Percentiles rank a stretch among this genome's conserved stretches.
These are phyloP conservation scores for Glycine latifolia DNA, from an alignment of 306 rosid genomes.

Conservation along the genomic window DNA sequence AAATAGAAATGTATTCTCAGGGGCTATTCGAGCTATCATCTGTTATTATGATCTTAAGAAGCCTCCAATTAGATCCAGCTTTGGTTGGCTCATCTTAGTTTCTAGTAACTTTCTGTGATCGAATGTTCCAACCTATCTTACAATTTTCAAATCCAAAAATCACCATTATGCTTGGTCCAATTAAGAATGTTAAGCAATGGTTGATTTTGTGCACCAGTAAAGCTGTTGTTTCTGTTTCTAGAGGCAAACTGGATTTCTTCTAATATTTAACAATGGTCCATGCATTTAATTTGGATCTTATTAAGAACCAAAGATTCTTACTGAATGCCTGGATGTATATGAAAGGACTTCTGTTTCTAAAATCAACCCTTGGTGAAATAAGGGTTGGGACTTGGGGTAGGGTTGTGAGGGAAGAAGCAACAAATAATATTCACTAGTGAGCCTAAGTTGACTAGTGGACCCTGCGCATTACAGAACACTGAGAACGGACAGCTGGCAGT, in stretches of 20 bases:
- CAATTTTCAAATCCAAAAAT: conserved; percentile 20
- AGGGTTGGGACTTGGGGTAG: neutral
- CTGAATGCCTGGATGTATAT: neutral
- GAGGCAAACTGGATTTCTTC: neutral
- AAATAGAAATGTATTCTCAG: neutral
- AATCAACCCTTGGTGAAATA: neutral
- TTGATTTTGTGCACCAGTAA: neutral
- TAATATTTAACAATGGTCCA: neutral
- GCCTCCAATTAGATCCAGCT: neutral
- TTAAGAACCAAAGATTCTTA: neutral
- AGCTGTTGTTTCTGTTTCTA: neutral
- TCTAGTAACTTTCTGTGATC: neutral
- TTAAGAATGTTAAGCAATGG: neutral
- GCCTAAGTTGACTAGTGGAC: neutral
- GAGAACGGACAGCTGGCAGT: neutral
- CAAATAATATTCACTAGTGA: neutral
- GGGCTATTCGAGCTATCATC: conserved; percentile 12
- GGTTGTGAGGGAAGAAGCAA: neutral
- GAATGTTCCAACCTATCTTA: neutral
- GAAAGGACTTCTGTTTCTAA: neutral
- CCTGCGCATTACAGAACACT: neutral
- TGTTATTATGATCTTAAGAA: neutral
- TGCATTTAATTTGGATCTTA: neutral
- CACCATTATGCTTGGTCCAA: neutral
- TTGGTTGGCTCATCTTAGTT: neutral